A percentile compares a stretch with the other conserved stretches of the same genome.
These are phyloP conservation scores for Exophiala oligosperma DNA, from an alignment of 2,329 filamentous ascomycete species.

Conservation along the genomic window DNA sequence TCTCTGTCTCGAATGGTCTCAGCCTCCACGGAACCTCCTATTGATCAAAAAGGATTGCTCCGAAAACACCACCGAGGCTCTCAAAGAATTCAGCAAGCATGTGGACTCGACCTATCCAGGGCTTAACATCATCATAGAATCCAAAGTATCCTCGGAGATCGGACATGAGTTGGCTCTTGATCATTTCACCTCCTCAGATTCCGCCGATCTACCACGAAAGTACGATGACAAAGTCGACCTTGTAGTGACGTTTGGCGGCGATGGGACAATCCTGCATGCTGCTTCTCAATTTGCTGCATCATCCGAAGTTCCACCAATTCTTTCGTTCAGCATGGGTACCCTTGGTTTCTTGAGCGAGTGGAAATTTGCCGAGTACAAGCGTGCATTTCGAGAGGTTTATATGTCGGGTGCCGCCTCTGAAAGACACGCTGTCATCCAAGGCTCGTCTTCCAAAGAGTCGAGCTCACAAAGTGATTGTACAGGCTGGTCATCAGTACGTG, in stretches of 20 bases:
- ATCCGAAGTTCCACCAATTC: slow-evolving; percentile 78
- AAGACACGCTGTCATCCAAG: slow-evolving; percentile 44
- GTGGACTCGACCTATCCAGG: slow-evolving; percentile 76
- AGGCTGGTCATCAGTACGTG: slow-evolving; percentile 72
- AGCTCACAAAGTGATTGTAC: slow-evolving; percentile 33
- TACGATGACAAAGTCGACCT: slow-evolving; percentile 81
- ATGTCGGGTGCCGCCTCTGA: slow-evolving; percentile 68
- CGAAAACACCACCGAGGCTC: slow-evolving; percentile 54
- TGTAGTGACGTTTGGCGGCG: slow-evolving; percentile 85
- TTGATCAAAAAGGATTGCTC: slow-evolving; percentile 67
- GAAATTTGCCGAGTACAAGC: slow-evolving; percentile 91
- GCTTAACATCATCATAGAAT: slow-evolving; percentile 81
- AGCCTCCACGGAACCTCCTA: slow-evolving; percentile 67
- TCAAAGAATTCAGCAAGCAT: slow-evolving; percentile 67
- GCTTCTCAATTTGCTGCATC: slow-evolving; percentile 83
- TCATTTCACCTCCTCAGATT: slow-evolving; percentile 11
- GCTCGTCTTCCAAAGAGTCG: slow-evolving; percentile 38
- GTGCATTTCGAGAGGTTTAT: slow-evolving; percentile 88
- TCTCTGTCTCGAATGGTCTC: slow-evolving; percentile 66
- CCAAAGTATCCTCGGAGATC: slow-evolving; percentile 68
- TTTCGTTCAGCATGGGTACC: slow-evolving; percentile 96
- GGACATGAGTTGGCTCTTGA: slow-evolving; percentile 47
- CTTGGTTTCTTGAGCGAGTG: slow-evolving; percentile 94
- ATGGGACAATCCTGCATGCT: slow-evolving; percentile 85
- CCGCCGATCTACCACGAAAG: slow-evolving; percentile 4